A percentile compares a stretch with the other conserved stretches of the same genome.
Evolutionary conservation across 805 yeast genomes (phyloP).

Genomic region (Millerozyma miso): DNA sequence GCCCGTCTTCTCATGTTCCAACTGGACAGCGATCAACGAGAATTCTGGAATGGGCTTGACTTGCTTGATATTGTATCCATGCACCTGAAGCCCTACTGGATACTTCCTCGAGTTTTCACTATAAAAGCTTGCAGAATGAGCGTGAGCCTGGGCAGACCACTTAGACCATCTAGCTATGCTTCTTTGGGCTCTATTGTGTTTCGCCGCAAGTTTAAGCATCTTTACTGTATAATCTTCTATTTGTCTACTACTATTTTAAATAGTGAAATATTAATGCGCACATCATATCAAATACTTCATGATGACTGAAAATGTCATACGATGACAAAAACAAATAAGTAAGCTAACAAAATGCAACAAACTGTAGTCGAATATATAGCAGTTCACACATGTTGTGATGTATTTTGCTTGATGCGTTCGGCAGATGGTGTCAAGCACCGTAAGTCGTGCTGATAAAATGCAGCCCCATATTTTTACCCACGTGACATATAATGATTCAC

Average conservation of each 20-base stretch:
- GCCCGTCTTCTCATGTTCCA: conserved; percentile 66
- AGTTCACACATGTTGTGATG: no score
- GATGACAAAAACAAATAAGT: no score
- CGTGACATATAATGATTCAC: neutral
- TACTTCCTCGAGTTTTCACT: conserved; percentile 34
- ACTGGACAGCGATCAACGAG: conserved; percentile 70
- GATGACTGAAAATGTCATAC: neutral
- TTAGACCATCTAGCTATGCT: neutral
- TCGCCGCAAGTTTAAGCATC: conserved; percentile 1
- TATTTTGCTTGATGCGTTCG: no score
- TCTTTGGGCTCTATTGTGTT: neutral
- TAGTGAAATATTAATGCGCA: neutral
- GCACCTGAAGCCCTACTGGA: conserved; percentile 57
- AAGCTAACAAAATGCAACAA: no score
- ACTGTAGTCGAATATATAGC: no score
- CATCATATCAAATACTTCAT: neutral
- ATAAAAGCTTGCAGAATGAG: neutral
- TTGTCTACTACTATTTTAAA: neutral
- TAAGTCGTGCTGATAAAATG: no score
- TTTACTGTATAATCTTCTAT: neutral
- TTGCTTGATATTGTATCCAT: conserved; percentile 65
- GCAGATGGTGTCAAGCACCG: no score
- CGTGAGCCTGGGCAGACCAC: neutral
- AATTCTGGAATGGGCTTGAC: conserved; percentile 76
- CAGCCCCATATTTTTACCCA: no score